phyloP scores from a whole-genome alignment of 164 flowering plant species.

The Akebia trifoliata region DNA sequence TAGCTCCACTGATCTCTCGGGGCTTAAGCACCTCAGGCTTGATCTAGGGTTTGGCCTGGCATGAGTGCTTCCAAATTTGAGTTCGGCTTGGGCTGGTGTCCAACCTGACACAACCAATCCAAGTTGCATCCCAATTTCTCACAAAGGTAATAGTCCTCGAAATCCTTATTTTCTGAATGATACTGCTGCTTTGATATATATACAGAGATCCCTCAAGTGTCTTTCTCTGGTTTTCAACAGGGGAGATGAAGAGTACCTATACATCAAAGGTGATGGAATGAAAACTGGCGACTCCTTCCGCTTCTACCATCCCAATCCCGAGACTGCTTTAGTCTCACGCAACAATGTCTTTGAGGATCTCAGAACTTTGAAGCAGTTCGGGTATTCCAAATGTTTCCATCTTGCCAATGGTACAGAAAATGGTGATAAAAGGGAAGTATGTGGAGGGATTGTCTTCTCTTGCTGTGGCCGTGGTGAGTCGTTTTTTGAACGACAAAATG shows the following conservation, averaged over 20 bases:
- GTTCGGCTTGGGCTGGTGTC: no score
- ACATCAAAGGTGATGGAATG: conserved; percentile 47
- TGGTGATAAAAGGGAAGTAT: conserved; percentile 28
- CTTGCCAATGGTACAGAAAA: neutral
- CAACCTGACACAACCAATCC: no score
- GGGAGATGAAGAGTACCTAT: conserved; percentile 62
- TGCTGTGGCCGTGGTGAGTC: conserved; percentile 65
- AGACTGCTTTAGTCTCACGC: conserved; percentile 33
- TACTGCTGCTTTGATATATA: no score
- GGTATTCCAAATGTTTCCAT: neutral
- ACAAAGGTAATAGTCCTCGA: no score
- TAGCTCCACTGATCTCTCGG: no score
- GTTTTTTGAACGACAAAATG: conserved; percentile 41
- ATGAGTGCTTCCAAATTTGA: no score
- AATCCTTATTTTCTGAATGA: no score
- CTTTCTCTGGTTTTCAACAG: conserved; percentile 29
- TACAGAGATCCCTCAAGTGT: no score
- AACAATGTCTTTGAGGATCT: conserved; percentile 26
- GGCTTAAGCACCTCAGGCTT: no score
- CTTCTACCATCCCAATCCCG: conserved; percentile 46
- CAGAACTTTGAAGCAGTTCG: conserved; percentile 28
- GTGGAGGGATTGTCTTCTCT: conserved; percentile 62
- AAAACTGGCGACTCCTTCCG: conserved; percentile 66
- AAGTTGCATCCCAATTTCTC: no score
- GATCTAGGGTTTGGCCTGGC: no score